Percentiles rank a stretch among this genome's conserved stretches.
Conservation (phyloP, 169 alveolate species). For the Plasmodium knowlesi region DNA sequence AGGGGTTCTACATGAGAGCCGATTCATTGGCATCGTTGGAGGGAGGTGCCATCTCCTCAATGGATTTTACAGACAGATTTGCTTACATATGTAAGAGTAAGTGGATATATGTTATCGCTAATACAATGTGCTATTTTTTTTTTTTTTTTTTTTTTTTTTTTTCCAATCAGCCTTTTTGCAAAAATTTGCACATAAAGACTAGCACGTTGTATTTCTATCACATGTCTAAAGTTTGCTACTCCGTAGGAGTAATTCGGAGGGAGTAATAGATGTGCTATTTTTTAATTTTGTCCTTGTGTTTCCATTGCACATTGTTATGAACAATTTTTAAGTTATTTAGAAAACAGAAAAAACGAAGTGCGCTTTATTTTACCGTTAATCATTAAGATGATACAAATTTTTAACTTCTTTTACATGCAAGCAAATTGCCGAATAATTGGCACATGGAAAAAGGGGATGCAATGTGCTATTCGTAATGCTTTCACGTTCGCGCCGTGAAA, state of each 20-base stretch:
- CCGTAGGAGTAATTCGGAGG: not conserved
- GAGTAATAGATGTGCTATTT: not conserved
- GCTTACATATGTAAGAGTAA: not conserved
- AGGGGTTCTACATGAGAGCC: not conserved
- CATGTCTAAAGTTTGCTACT: not conserved
- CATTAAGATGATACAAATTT: not conserved
- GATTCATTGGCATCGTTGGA: not conserved
- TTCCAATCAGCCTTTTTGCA: not conserved
- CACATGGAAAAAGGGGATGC: not conserved
- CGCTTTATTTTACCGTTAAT: not conserved
- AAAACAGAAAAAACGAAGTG: not conserved
- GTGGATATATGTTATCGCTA: not conserved
- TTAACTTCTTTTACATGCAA: not conserved
- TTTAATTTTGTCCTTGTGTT: not conserved
- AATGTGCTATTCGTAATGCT: not conserved
- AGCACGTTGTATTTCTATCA: not conserved
- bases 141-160: not conserved
- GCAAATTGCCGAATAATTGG: not conserved
- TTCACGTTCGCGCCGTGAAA: not conserved
- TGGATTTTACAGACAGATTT: not conserved
- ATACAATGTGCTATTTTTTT: not conserved
- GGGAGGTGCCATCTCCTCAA: not conserved
- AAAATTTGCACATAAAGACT: not conserved
- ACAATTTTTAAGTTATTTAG: not conserved
- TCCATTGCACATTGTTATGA: not conserved